Evolutionary conservation across 2,329 filamentous ascomycete genomes (phyloP), one percentile per base, ranked within the genome.

Genomic region (Aspergillus sp.): DNA sequence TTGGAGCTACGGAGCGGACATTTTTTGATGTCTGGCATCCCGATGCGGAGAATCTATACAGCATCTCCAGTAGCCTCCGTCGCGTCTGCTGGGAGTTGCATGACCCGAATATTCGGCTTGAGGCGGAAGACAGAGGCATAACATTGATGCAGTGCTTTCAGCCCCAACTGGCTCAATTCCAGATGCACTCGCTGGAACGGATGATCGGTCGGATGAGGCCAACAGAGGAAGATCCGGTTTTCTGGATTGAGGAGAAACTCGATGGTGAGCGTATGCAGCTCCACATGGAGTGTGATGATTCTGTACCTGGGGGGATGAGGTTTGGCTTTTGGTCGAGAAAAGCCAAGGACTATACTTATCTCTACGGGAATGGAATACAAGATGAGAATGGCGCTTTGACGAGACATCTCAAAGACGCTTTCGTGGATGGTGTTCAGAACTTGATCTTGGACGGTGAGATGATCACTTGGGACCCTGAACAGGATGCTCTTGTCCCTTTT

Each of bases 161-260:
- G 60, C 93, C 93, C 5, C 93, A 97, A 65, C 77, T 98, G 31
- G 93, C 93, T 5, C 87, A 93, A 51, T 96, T 95, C 51, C 89
- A 96, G 64, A 86, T 87, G 75, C 79, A 87, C 30, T 82, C 83
- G 0, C 88, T 95, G 54, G 79, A 89, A 43, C 86, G 83, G 59
- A 88, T 94, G 79, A 81, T 94, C 1, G 73, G 81, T 12, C 82
- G 71, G 36, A 79, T 85, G 67, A 78, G 81, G 2, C 74, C 78
- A 0, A 84, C 81, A 0, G 78, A 84, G 26, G 82, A 88, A 0
- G 83, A 94, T 41, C 73, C 77, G 0, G 81, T 86, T 7, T 98
- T 94, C 60, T 97, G 90, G 90, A 93, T 97, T 38, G 93, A 98
- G 65, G 93, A 98, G 69, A 98, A 98, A 66, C 74, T 98, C 7